phyloP scores from a whole-genome alignment of 345 rosid species.

The Eucalyptus globulus region DNA sequence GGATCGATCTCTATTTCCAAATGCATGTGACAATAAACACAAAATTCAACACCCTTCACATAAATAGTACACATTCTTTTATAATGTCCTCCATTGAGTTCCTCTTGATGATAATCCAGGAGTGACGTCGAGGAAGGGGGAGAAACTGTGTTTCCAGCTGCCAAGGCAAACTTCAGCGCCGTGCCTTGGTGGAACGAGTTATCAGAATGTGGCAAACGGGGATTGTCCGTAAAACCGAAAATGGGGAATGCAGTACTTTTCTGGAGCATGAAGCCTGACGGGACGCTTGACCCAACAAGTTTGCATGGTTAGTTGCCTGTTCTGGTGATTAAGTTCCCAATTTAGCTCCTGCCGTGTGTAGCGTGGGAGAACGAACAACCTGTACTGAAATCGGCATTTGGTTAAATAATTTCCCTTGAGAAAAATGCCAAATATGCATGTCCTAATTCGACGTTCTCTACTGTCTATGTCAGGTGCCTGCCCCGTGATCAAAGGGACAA shows the following conservation, averaged over 20 bases:
- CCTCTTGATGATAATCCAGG: background rate
- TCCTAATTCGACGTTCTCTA: background rate
- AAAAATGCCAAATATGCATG: background rate
- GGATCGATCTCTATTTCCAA: background rate
- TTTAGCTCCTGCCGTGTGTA: background rate
- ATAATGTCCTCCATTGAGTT: background rate
- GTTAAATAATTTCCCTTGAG: background rate
- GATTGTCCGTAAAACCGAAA: constrained; percentile 6
- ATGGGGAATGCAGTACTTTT: constrained; percentile 11
- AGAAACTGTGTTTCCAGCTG: constrained; percentile 5
- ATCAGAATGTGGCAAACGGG: constrained; percentile 9
- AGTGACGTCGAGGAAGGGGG: constrained; percentile 12
- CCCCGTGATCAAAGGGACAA: constrained; percentile 7
- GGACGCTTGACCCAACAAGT: background rate
- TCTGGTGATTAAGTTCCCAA: background rate
- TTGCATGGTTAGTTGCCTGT: background rate
- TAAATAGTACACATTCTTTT: background rate
- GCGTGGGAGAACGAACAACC: background rate
- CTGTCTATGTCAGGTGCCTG: background rate
- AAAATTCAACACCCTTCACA: background rate
- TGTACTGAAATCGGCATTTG: background rate
- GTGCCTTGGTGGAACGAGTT: constrained; percentile 14
- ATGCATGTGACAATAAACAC: background rate
- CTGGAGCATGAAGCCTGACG: constrained; percentile 9
- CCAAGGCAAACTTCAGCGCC: constrained; percentile 1